Conservation (phyloP, 2,329 filamentous ascomycete species). For the Fusarium verrucosum region DNA sequence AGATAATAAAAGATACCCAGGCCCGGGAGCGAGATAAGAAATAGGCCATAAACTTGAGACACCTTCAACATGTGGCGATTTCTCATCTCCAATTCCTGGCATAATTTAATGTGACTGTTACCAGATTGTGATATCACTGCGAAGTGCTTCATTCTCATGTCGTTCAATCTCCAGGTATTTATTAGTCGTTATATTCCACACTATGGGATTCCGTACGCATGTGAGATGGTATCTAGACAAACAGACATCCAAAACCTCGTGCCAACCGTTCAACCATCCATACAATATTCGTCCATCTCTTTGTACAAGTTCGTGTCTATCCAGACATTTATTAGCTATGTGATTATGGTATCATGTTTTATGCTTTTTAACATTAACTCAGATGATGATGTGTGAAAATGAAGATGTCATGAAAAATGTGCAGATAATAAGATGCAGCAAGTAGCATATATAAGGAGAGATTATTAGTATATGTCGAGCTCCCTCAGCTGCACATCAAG, state of each 20-base stretch:
- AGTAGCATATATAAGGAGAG: not conserved
- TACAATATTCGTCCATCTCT: conserved; percentile 15
- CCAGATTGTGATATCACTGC: too few species aligned
- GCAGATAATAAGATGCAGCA: not conserved
- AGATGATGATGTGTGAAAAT: conserved; percentile 1
- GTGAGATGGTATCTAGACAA: conserved; percentile 43
- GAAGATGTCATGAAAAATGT: conserved; percentile 1
- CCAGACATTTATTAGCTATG: conserved; percentile 35
- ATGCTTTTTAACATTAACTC: not conserved
- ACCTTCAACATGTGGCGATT: too few species aligned
- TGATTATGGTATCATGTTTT: conserved; percentile 3
- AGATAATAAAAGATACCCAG: conserved; percentile 9
- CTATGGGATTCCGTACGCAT: conserved; percentile 28
- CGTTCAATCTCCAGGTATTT: conserved; percentile 3
- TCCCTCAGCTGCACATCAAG: conserved; percentile 46
- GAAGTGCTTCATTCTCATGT: not conserved
- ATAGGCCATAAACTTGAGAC: not conserved
- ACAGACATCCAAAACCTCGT: conserved; percentile 33
- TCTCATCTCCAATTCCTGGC: too few species aligned
- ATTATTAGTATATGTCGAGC: conserved; percentile 49
- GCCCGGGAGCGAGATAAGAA: not conserved
- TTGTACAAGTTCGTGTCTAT: conserved; percentile 23
- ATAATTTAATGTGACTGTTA: too few species aligned
- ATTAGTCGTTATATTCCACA: conserved; percentile 31
- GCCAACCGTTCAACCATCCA: conserved; percentile 15